These are phyloP conservation scores for Akanthomyces uredinophilus DNA, from an alignment of 2,329 filamentous ascomycete genomes.

Conservation along the genomic window DNA sequence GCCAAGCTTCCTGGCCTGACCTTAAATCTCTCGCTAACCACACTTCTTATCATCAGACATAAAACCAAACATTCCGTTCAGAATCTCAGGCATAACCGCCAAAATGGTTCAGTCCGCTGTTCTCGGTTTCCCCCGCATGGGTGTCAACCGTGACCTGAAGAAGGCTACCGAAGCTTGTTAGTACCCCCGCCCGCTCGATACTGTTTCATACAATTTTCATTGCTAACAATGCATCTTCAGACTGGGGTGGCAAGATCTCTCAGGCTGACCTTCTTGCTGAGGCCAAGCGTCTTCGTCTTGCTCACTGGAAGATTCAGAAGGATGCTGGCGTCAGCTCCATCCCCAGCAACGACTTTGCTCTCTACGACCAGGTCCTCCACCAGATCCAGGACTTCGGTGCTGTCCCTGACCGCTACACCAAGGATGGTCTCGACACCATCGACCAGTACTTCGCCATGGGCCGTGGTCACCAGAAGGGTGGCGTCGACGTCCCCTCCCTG, in stretches of 20 bases:
- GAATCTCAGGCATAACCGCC: constrained; percentile 27
- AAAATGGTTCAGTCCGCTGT: constrained; percentile 67
- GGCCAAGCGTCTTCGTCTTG: constrained; percentile 93
- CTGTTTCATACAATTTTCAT: neutral
- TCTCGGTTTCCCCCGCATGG: constrained; percentile 99
- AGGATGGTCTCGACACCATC: constrained; percentile 77
- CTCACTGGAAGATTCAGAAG: constrained; percentile 99
- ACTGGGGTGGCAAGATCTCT: constrained; percentile 91
- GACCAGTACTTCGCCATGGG: constrained; percentile 99
- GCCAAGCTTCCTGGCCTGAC: neutral
- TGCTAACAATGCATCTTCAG: constrained; percentile 25
- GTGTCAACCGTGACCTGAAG: constrained; percentile 97
- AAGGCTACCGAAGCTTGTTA: constrained; percentile 94
- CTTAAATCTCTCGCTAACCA: neutral
- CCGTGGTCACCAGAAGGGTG: constrained; percentile 92
- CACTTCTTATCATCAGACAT: neutral
- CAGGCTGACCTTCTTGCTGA: constrained; percentile 86
- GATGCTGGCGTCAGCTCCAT: constrained; percentile 96
- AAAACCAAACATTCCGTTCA: neutral
- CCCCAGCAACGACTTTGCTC: constrained; percentile 98
- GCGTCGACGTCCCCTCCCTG: constrained; percentile 85
- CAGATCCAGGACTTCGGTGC: constrained; percentile 98
- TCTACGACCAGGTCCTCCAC: constrained; percentile 95
- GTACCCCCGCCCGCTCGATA: constrained; percentile 24
- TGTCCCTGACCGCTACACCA: constrained; percentile 88